A percentile compares a stretch with the other conserved stretches of the same genome.
phyloP scores from a whole-genome alignment of 2,329 filamentous ascomycete species.

The Alternaria angustiovoidea region DNA sequence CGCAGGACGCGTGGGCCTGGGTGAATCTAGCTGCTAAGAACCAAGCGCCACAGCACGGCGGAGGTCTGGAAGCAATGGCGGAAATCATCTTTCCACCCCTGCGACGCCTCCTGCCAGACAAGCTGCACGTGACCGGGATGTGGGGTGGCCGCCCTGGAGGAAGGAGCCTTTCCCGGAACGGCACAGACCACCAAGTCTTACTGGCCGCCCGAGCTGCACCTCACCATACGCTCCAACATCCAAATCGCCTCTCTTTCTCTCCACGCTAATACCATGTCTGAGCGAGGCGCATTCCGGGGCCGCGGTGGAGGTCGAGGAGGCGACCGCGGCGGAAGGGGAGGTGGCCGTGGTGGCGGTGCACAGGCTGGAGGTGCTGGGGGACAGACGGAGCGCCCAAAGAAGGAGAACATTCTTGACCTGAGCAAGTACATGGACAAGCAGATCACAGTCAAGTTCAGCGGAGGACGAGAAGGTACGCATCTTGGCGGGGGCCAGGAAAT shows the following conservation, averaged over 20 bases:
- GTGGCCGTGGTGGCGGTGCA: conserved; percentile 53
- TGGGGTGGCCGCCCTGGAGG: conserved; percentile 1
- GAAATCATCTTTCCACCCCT: conserved; percentile 13
- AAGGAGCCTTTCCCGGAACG: conserved; percentile 7
- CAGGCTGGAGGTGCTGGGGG: conserved; percentile 40
- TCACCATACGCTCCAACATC: conserved; percentile 23
- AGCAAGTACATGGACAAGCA: conserved; percentile 97
- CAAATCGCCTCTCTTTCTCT: conserved; percentile 19
- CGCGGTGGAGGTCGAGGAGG: conserved; percentile 40
- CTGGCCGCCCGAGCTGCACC: conserved; percentile 28
- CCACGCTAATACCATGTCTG: conserved; percentile 58
- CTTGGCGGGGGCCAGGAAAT: not conserved
- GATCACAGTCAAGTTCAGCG: conserved; percentile 95
- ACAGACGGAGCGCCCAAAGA: conserved; percentile 79
- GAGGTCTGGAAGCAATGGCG: conserved; percentile 16
- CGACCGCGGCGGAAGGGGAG: conserved; percentile 54
- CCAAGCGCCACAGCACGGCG: conserved; percentile 14
- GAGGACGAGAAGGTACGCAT: conserved; percentile 79
- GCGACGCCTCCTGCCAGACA: not conserved
- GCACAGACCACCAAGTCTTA: conserved; percentile 16
- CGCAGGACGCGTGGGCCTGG: conserved; percentile 21
- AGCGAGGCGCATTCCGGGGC: conserved; percentile 62
- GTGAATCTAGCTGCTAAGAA: not conserved
- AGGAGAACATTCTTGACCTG: conserved; percentile 97
- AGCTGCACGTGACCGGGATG: conserved; percentile 18